phyloP scores from a whole-genome alignment of 345 rosid species.

The Ailanthus altissimus region DNA sequence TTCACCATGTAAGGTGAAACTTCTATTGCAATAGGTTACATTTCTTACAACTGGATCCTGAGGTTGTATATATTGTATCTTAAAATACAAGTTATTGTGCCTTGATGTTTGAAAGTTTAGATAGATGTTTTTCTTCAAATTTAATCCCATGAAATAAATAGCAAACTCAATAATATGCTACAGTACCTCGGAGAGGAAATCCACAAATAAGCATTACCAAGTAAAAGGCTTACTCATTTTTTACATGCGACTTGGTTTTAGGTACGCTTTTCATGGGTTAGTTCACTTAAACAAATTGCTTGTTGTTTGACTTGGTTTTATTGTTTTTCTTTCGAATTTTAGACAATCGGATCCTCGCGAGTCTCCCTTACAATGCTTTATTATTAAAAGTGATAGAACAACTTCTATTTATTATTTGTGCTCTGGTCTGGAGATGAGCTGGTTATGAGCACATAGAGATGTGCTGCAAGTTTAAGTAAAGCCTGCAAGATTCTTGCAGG shows the following conservation, averaged over 20 bases:
- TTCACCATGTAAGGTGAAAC: conserved; percentile 82
- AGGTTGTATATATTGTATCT: conserved; percentile 2
- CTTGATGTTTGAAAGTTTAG: background rate
- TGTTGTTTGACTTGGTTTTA: background rate
- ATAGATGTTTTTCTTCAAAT: background rate
- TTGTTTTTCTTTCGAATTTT: conserved; percentile 24
- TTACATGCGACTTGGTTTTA: too few species aligned
- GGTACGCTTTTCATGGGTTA: too few species aligned
- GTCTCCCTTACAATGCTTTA: conserved; percentile 81
- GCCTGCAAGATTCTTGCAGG: too few species aligned
- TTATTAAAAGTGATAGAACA: conserved; percentile 79
- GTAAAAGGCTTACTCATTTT: too few species aligned
- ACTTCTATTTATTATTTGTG: conserved; percentile 67
- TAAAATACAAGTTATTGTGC: background rate
- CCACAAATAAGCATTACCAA: too few species aligned
- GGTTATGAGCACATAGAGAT: too few species aligned
- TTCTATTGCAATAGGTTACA: conserved; percentile 2
- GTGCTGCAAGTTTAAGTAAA: too few species aligned
- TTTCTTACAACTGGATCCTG: background rate
- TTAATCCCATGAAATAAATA: too few species aligned
- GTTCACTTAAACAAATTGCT: background rate
- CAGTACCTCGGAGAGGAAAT: too few species aligned
- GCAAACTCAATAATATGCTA: too few species aligned
- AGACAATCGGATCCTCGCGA: conserved; percentile 87
- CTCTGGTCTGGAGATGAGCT: conserved; percentile 68